Conservation (phyloP, 139 green algal genomes). For the Chlamydomonas incerta region DNA sequence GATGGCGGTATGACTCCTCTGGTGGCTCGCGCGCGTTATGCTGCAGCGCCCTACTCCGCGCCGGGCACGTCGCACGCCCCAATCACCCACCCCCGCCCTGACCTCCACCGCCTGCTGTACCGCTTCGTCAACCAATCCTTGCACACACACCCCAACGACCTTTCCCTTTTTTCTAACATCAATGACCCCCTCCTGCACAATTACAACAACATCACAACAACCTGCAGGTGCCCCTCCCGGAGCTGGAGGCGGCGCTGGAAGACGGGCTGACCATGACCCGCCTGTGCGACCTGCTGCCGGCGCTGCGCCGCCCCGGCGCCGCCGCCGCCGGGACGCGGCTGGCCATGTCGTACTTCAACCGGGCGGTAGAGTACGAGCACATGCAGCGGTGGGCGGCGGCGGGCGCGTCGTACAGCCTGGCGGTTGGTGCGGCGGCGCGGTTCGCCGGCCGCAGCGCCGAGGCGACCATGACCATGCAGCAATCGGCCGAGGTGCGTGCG, state of each 20-base stretch:
- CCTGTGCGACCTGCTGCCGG: constrained; percentile 26
- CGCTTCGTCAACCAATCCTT: too few species aligned
- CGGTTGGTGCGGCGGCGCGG: constrained; percentile 8
- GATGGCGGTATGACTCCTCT: too few species aligned
- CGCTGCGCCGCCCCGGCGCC: constrained; percentile 15
- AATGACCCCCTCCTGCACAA: too few species aligned
- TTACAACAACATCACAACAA: too few species aligned
- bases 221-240: background rate
- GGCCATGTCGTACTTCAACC: constrained; percentile 50
- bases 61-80: too few species aligned
- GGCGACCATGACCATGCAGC: constrained; percentile 33
- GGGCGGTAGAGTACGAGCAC: constrained; percentile 53
- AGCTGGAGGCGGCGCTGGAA: constrained; percentile 12
- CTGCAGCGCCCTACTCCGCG: too few species aligned
- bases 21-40: too few species aligned
- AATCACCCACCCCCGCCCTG: too few species aligned
- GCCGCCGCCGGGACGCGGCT: background rate
- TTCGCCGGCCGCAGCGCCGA: constrained; percentile 16
- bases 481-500: constrained; percentile 23
- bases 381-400: constrained; percentile 14
- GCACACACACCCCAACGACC: too few species aligned
- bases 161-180: too few species aligned
- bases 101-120: too few species aligned
- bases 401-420: constrained; percentile 24
- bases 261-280: constrained; percentile 11